Base-by-base conservation (phyloP, 805 yeast species). In the Ogataea haglerorum region DNA sequence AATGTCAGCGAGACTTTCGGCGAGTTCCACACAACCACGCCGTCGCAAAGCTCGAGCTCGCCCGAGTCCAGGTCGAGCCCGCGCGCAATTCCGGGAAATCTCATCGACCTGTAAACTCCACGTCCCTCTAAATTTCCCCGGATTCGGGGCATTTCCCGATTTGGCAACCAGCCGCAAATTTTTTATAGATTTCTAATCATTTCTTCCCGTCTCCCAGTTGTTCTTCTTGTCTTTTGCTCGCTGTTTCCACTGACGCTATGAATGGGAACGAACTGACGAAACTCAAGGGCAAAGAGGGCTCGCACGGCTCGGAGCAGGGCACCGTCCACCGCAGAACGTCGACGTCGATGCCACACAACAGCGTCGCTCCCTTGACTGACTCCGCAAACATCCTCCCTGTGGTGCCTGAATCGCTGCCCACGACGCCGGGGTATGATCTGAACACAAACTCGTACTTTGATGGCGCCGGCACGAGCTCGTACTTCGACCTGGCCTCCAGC, bases 361-460 rank as follows among this genome's bases (percentile, higher is more conserved):
- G 24, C 22, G 22, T 36, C 15, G 40, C 33, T 21, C 42, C 40
- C 4, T 14, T 39, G 13, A 19, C 41, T 18, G 26, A 36, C 52
- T 30, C 43, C 39, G 2, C 17, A 24, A 34, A 40, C 18, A 54
- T 65, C 30, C 65, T 67, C 4, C 61, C 66, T 4, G 67, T 70
- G 3, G 53, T 67, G 13, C 68, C 71, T 1, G 75, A 67, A 43
- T 62, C 69, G 15, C 40, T 66, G 15, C 73, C 73, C 15, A 61
- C 66, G 0, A 68, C 73, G 0, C 73, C 72, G 5, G 72, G 69
- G 1, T 52, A 50, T 33, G 70, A 67, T 25, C 34, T 63, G 12
- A 32, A 27, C 28, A 33, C 45, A 18, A 55, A 43, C n/a, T 27
- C 37, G 6, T 32, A 32, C 16, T 25, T 33, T 13, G 42, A 29